Evolutionary conservation across 768 basidiomycete genomes (phyloP).

Genomic region (Auriscalpium orientale): DNA sequence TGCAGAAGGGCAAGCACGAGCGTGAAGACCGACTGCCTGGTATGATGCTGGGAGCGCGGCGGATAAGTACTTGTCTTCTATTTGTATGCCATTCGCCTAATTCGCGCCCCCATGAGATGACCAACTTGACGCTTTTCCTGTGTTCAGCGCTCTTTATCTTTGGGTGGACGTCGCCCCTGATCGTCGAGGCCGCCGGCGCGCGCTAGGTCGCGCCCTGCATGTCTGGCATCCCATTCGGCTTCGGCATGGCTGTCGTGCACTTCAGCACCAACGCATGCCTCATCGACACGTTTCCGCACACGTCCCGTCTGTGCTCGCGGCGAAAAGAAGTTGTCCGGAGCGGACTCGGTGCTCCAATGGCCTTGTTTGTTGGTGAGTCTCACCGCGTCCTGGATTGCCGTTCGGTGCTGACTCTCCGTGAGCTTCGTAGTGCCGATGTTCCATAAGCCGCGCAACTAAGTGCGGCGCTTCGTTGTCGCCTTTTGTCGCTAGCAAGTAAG

Average conservation of each 20-base stretch:
- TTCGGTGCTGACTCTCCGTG: background rate
- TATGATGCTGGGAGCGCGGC: slow-evolving; percentile 30
- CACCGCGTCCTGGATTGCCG: background rate
- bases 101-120: background rate
- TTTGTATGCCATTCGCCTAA: slow-evolving; percentile 9
- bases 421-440: slow-evolving; percentile 25
- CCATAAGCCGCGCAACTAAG: slow-evolving; percentile 30
- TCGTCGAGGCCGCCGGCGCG: slow-evolving; percentile 26
- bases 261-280: slow-evolving; percentile 34
- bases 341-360: slow-evolving; percentile 28
- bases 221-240: slow-evolving; percentile 31
- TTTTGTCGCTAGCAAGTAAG: slow-evolving; percentile 28
- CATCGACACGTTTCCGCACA: slow-evolving; percentile 60
- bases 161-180: slow-evolving; percentile 31
- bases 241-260: slow-evolving; percentile 31
- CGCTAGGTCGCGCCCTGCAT: slow-evolving; percentile 29
- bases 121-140: background rate
- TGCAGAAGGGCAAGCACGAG: slow-evolving; percentile 30
- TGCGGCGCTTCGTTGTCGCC: slow-evolving; percentile 31
- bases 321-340: slow-evolving; percentile 29
- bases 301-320: slow-evolving; percentile 42
- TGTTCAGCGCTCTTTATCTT: slow-evolving; percentile 33
- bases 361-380: slow-evolving; percentile 21
- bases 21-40: slow-evolving; percentile 34
- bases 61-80: too few relatives aligned